These are phyloP conservation scores for Primulina eburnea DNA, from an alignment of 257 asterid genomes.

Conservation along the genomic window DNA sequence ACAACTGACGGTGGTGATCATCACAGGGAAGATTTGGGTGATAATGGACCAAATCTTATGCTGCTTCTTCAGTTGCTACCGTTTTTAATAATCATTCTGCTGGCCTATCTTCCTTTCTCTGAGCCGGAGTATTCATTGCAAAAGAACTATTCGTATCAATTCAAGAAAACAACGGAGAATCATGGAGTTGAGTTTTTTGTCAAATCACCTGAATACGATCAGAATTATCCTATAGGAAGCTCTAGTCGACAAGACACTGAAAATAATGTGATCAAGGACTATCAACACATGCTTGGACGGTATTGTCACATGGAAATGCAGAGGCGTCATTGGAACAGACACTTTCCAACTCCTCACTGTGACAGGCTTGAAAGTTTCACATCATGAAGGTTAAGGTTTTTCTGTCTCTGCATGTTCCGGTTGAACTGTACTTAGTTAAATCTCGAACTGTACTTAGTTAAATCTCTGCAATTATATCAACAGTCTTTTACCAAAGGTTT, in stretches of 20 bases:
- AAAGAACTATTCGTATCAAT: constrained; percentile 77
- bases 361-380: constrained; percentile 64
- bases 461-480: not conserved
- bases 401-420: not conserved
- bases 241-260: constrained; percentile 60
- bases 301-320: constrained; percentile 93
- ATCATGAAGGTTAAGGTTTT: constrained; percentile 51
- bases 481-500: not conserved
- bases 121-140: constrained; percentile 95
- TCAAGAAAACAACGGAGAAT: constrained; percentile 59
- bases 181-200: constrained; percentile 79
- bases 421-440: constrained; percentile 8
- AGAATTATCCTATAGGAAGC: constrained; percentile 59
- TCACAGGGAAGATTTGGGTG: constrained; percentile 68
- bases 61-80: constrained; percentile 79
- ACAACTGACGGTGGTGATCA: constrained; percentile 40
- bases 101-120: constrained; percentile 90
- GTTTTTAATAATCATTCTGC: constrained; percentile 73
- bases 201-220: constrained; percentile 66
- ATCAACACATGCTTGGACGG: constrained; percentile 75
- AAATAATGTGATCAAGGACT: constrained; percentile 66
- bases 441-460: constrained; percentile 4
- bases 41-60: constrained; percentile 62
- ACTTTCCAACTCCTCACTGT: constrained; percentile 78
- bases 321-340: constrained; percentile 95